Percentiles rank a stretch among this genome's conserved stretches.
Conservation (phyloP, 2,329 filamentous ascomycete species). For the Byssoonygena ceratinophila region DNA sequence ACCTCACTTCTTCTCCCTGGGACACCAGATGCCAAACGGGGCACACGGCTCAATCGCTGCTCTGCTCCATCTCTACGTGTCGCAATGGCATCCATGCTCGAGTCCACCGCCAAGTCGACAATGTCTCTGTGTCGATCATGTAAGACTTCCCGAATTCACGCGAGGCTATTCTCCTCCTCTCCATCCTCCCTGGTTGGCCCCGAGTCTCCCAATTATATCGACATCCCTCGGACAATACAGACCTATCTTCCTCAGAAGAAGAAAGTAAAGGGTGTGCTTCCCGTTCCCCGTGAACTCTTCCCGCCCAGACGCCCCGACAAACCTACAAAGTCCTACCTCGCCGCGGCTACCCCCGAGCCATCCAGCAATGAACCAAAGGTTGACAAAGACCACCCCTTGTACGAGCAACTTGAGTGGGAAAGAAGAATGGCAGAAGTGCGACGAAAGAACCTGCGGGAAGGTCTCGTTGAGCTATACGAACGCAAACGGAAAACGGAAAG, state of each 20-base stretch:
- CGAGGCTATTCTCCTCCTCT: slow-evolving; percentile 33
- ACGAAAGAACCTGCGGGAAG: slow-evolving; percentile 59
- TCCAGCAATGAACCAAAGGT: slow-evolving; percentile 22
- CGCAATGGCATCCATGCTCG: slow-evolving; percentile 14
- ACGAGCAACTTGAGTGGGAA: slow-evolving; percentile 54
- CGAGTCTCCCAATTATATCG: slow-evolving; percentile 79
- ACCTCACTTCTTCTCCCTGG: neutral
- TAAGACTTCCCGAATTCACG: slow-evolving; percentile 27
- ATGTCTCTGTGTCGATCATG: slow-evolving; percentile 33
- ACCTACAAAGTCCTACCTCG: slow-evolving; percentile 50
- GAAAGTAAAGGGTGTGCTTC: slow-evolving; percentile 64
- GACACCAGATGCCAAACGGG: neutral
- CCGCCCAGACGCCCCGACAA: slow-evolving; percentile 51
- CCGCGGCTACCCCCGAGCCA: slow-evolving; percentile 49
- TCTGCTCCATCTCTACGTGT: neutral
- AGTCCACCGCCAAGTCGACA: slow-evolving; percentile 13
- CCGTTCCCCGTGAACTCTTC: slow-evolving; percentile 74
- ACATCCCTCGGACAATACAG: slow-evolving; percentile 67
- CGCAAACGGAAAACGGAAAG: slow-evolving; percentile 47
- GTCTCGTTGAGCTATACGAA: slow-evolving; percentile 57
- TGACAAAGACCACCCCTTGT: slow-evolving; percentile 32
- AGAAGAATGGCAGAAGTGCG: slow-evolving; percentile 60
- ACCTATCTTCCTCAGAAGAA: slow-evolving; percentile 45
- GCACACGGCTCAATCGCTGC: neutral
- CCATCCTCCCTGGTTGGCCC: slow-evolving; percentile 42